phyloP scores from a whole-genome alignment of 2,329 filamentous ascomycete genomes.

The Akanthomyces uredinophilus region DNA sequence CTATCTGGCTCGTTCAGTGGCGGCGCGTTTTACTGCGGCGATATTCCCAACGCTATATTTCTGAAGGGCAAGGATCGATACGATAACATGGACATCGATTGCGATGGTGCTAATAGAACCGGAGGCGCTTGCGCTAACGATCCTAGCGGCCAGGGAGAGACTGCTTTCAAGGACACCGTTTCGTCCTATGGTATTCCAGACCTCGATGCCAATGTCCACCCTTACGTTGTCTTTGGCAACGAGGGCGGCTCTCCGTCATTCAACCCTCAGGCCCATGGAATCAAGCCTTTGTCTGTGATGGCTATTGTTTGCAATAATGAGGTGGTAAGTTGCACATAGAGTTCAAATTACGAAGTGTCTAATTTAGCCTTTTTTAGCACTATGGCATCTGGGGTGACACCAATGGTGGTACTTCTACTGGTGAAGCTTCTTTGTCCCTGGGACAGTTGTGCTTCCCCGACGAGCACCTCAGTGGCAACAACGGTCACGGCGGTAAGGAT shows the following conservation, averaged over 20 bases:
- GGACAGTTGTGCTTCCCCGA: constrained; percentile 47
- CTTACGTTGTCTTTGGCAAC: constrained; percentile 42
- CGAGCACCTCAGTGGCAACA: constrained; percentile 41
- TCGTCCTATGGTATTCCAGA: constrained; percentile 29
- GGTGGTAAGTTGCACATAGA: constrained; percentile 24
- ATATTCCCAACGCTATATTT: constrained; percentile 33
- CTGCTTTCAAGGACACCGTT: constrained; percentile 35
- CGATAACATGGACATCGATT: constrained; percentile 48
- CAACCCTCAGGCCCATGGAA: constrained; percentile 29
- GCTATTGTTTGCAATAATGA: constrained; percentile 43
- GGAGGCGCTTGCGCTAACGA: constrained; percentile 34
- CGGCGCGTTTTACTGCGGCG: constrained; percentile 8
- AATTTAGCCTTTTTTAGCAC: constrained; percentile 30
- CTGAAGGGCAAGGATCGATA: constrained; percentile 32
- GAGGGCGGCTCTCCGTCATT: constrained; percentile 26
- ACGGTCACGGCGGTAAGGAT: constrained; percentile 47
- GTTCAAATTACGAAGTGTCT: too few relatives aligned
- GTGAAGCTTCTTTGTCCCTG: constrained; percentile 47
- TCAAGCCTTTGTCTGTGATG: constrained; percentile 43
- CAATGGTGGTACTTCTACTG: constrained; percentile 43
- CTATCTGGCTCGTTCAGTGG: not conserved
- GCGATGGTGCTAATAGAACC: constrained; percentile 38
- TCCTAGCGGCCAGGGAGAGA: constrained; percentile 30
- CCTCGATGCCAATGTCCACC: constrained; percentile 41
- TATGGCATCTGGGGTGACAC: constrained; percentile 52